Conservation (phyloP, 805 yeast genomes). For the Candida peoriensis region DNA sequence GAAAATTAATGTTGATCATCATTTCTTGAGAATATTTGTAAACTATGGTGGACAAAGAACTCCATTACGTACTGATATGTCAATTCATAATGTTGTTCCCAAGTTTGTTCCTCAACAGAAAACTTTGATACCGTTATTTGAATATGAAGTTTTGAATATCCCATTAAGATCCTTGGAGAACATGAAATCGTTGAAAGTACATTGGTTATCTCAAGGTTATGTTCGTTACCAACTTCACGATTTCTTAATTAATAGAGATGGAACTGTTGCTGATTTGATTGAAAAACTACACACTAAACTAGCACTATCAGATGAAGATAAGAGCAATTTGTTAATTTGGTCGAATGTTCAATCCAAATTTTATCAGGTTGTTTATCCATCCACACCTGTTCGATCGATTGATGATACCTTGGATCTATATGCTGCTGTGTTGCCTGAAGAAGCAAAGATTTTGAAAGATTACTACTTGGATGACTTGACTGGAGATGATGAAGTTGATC, state of each 20-base stretch:
- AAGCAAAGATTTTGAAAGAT: constrained; percentile 23
- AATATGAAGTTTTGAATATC: constrained; percentile 73
- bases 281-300: constrained; percentile 52
- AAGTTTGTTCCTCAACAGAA: constrained; percentile 22
- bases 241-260: constrained; percentile 60
- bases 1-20: constrained; percentile 48
- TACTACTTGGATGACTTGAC: constrained; percentile 18
- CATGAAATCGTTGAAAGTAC: constrained; percentile 58
- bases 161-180: constrained; percentile 74
- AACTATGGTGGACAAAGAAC: constrained; percentile 54
- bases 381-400: constrained; percentile 34
- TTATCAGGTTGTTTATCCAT: constrained; percentile 30
- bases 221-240: constrained; percentile 66
- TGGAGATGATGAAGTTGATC: constrained; percentile 13
- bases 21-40: constrained; percentile 60
- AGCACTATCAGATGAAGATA: constrained; percentile 42
- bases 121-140: constrained; percentile 42
- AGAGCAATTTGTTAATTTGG: constrained; percentile 52
- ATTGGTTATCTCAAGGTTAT: constrained; percentile 71
- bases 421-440: constrained; percentile 43
- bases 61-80: constrained; percentile 35
- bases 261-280: constrained; percentile 49
- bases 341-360: constrained; percentile 34
- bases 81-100: constrained; percentile 30
- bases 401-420: constrained; percentile 35